These are phyloP conservation scores for Fomitopsis pinicola DNA, from an alignment of 1,284 basidiomycete species.

Conservation along the genomic window DNA sequence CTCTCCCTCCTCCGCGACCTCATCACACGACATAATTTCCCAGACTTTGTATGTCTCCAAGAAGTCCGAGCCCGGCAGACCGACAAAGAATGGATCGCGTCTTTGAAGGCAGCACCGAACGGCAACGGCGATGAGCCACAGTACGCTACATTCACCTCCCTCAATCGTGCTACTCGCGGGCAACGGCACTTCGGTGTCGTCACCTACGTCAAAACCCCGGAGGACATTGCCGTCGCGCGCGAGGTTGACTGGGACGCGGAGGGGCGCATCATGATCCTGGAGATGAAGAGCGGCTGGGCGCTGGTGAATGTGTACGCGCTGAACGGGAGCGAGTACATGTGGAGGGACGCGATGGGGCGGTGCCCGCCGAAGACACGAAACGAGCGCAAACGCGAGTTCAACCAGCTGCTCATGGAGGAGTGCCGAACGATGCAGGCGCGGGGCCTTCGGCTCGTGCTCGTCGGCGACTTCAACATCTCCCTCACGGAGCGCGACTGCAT, in stretches of 20 bases:
- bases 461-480: slow-evolving; percentile 26
- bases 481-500: slow-evolving; percentile 19
- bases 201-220: slow-evolving; percentile 17
- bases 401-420: slow-evolving; percentile 21
- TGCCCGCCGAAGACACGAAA: slow-evolving; percentile 21
- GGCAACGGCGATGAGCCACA: slow-evolving; percentile 12
- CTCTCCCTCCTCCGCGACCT: slow-evolving; percentile 19
- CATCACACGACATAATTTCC: slow-evolving; percentile 18
- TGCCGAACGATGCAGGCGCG: slow-evolving; percentile 18
- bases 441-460: slow-evolving; percentile 21
- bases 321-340: slow-evolving; percentile 26
- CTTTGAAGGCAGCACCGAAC: slow-evolving; percentile 16
- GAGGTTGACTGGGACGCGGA: slow-evolving; percentile 25
- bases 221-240: slow-evolving; percentile 11
- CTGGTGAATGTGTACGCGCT: slow-evolving; percentile 25
- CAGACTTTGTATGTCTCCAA: slow-evolving; percentile 23
- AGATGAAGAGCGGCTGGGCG: slow-evolving; percentile 24
- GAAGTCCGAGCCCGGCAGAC: slow-evolving; percentile 23
- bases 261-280: slow-evolving; percentile 22
- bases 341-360: slow-evolving; percentile 19
- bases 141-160: slow-evolving; percentile 20
- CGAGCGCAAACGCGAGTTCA: slow-evolving; percentile 27
- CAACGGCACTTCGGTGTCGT: slow-evolving; percentile 23
- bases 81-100: slow-evolving; percentile 23
- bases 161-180: slow-evolving; percentile 19